Evolutionary conservation across 345 rosid species (phyloP), one percentile per base, ranked within the genome.

Genomic region (Euphorbia tirucalli): DNA sequence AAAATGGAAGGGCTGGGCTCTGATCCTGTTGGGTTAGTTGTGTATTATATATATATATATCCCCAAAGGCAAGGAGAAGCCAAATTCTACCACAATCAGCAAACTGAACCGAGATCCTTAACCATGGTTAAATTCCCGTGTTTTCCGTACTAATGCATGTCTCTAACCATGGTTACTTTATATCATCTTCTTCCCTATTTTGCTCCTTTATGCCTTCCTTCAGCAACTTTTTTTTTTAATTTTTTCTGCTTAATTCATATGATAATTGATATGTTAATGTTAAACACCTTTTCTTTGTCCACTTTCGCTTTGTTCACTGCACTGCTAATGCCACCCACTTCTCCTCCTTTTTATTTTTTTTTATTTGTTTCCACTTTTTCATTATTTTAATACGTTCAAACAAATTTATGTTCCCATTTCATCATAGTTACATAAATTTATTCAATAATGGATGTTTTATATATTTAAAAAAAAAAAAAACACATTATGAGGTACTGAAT

Each of bases 81-180:
- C 39, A 59, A 35, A 21, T 39, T 18, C 35, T 13, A 50, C 69
- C 57, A 37, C 9, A 75, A 31, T 69, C 65, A 71, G 68, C 70
- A 35, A 75, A 46, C 61, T 43, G 16, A 79, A 76, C 82, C 71
- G 74, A 50, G 52, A 0, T 7, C 9, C 41, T 75, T 77, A 87
- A 88, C 91, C 85, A 83, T 65, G 78, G 89, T 83, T 86, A 79
- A 52, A 21, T 10, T 74, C 73, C 85, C 80, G 78, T 69, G 75
- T 78, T 84, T 81, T 69, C 18, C 74, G 73, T 66, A 39, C 25
- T 41, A 18, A 49, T 19, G 4, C 31, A 31, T 28, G 66, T 55
- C 57, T 8, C 43, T 78, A 79, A 87, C 88, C 82, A 59, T 84
- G 84, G 88, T 90, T 86, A 86, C 92, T 84, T 88, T 88, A 88